Evolutionary conservation across 257 asterid species (phyloP).

Genomic region (Solanum appendiculatum): DNA sequence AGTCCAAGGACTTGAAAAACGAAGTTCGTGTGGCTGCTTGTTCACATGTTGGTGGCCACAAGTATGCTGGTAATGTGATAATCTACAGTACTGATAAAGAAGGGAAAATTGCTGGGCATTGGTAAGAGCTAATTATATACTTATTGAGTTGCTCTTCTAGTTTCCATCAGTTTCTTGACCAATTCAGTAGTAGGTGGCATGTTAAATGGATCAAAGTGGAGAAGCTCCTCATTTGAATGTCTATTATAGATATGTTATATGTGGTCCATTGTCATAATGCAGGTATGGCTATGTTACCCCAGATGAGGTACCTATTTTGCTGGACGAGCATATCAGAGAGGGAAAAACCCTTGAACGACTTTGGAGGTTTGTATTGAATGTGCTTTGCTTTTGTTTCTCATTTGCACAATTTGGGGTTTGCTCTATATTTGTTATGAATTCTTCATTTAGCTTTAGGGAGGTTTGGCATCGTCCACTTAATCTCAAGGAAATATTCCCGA

Average conservation of each 20-base stretch:
- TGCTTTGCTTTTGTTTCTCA: not conserved
- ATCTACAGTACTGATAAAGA: constrained; percentile 47
- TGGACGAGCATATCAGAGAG: constrained; percentile 69
- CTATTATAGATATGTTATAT: not conserved
- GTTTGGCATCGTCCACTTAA: not conserved
- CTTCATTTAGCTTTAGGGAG: not conserved
- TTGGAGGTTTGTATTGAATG: constrained; percentile 72
- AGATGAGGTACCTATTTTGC: constrained; percentile 62
- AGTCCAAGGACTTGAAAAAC: constrained; percentile 37
- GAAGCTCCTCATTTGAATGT: not conserved
- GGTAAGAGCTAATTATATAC: constrained; percentile 35
- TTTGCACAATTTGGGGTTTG: not conserved
- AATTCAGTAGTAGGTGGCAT: not conserved
- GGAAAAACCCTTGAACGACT: constrained; percentile 65
- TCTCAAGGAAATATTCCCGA: not conserved
- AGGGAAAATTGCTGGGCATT: constrained; percentile 73
- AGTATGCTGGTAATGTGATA: constrained; percentile 92
- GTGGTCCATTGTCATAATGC: constrained; percentile 12
- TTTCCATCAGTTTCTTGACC: not conserved
- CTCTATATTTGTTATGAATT: not conserved
- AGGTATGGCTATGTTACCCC: constrained; percentile 99
- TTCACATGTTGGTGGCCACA: constrained; percentile 96
- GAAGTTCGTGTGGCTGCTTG: constrained; percentile 70
- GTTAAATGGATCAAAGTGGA: not conserved
- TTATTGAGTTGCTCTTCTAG: not conserved